Evolutionary conservation across 306 rosid species (phyloP), one percentile per base, ranked within the genome.

Genomic region (Leucaena leucocephala): DNA sequence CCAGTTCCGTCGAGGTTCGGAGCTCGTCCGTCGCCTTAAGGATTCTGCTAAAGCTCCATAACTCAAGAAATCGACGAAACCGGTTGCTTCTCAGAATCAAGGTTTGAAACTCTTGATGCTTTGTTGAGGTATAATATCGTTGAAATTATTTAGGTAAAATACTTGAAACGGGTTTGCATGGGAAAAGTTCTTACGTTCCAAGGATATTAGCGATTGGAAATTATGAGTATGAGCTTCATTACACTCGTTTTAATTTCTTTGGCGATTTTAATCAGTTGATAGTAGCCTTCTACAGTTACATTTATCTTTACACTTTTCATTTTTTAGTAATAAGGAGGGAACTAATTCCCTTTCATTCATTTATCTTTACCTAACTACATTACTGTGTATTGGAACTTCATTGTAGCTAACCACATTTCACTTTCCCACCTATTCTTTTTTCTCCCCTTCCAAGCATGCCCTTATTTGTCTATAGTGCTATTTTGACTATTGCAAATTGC

Each of bases 141-240:
- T 40, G 44, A 40, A 40, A 7, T 40, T 40, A 40, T 40, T 40
- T 7, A 40, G 1, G 8, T 6, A 40, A 40, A 40, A 5, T 40
- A 40, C 44, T 40, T 40, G 44, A 40, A 40, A 40, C 1, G 7
- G 90, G 86, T 62, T 84, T 81, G 85, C 89, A 66, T 73, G 27
- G 85, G 71, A 92, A 88, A 90, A 91, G 74, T 78, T 77, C 90
- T 78, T 91, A 87, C 76, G 79, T 64, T 64, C 70, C 97, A 44
- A 85, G 87, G 84, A 91, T 97, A 87, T 80, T 91, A 79, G 91
- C 92, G 85, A 92, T 94, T 71, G 97, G 97, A 77, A 89, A 91
- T 83, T 88, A 95, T 71, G 97, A 92, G 97, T 92, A 95, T 64
- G 97, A 80, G 74, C 81, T 83, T 45, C 82, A 39, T 70, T 55